Conservation (phyloP, 106 monocot species). For the Dendrobium catenatum region DNA sequence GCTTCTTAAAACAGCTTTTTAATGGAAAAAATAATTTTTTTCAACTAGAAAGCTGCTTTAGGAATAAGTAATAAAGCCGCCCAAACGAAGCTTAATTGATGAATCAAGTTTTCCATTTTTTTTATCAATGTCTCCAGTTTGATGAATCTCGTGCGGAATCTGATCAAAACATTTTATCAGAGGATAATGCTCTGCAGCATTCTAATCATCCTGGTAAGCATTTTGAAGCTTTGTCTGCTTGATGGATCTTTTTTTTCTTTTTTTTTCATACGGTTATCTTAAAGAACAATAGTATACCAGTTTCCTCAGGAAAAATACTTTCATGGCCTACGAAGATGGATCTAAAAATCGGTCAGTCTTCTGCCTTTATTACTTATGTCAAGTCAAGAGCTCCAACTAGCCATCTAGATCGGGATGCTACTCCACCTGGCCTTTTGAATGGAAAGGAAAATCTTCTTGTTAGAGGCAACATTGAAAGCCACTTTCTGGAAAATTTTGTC, state of each 20-base stretch:
- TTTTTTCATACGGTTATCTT: background rate
- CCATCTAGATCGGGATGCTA: constrained; percentile 11
- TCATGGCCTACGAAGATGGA: constrained; percentile 50
- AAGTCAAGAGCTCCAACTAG: constrained; percentile 32
- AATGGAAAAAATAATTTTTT: too few species aligned
- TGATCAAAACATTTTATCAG: constrained; percentile 5
- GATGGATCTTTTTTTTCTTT: background rate
- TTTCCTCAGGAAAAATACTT: constrained; percentile 25
- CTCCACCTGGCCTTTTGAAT: constrained; percentile 9
- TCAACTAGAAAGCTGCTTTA: too few species aligned
- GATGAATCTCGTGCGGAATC: constrained; percentile 17
- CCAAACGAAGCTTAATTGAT: background rate
- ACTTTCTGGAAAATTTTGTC: constrained; percentile 15
- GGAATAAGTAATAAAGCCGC: too few species aligned
- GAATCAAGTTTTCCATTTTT: background rate
- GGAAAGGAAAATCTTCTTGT: constrained; percentile 13
- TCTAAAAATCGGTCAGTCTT: constrained; percentile 50
- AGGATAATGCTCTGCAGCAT: constrained; percentile 7
- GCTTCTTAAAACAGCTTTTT: too few species aligned
- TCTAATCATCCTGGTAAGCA: constrained; percentile 29
- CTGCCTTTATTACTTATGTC: constrained; percentile 62
- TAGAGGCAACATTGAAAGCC: background rate
- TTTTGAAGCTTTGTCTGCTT: background rate
- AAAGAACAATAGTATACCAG: constrained; percentile 6
- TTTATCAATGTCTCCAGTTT: constrained; percentile 10